Evolutionary conservation across 2,329 filamentous ascomycete species (phyloP), one percentile per base, ranked within the genome.

Genomic region (Ophiocordyceps camponoti-leonardi): DNA sequence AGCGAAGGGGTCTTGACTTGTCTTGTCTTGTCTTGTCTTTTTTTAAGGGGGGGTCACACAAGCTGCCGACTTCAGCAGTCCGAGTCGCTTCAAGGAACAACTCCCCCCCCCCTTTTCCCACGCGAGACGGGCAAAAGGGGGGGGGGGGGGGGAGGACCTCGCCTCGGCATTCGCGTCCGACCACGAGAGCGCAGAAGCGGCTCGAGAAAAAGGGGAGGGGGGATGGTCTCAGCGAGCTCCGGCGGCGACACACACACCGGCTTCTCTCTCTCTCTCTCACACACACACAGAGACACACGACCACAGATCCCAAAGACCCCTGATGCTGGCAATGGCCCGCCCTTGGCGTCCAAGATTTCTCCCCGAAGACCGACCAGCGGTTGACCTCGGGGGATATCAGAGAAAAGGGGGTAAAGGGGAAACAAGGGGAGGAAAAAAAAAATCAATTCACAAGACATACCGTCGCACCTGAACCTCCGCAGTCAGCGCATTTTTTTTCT

Each of bases 381-480:
- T 35, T 35, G 31, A n/a, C 31, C n/a, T 35, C 6, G 6, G 31
- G 31, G 31, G 31, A 16, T 13, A 13, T 26, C 8, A 8, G 23
- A 26, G 8, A n/a, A 13, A 26, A 26, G 23, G 31, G 13, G 31
- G n/a, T n/a, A n/a, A n/a, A n/a, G n/a, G n/a, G n/a, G n/a, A n/a
- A n/a, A n/a, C n/a, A n/a, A 16, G 8, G n/a, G 31, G 16, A 35
- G 23, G 41, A 20, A 28, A 46, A 42, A 11, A 28, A 43, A 41
- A 46, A 33, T 41, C 19, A 35, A 43, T n/a, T 18, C 44, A 31
- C 30, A 43, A 53, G 61, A 77, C 76, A 57, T 80, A 80, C 76
- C 72, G 58, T 80, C 76, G 59, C 76, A 80, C 61, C 76, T 79
- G 16, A 20, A 50, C 31, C 6, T 6, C 40, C 19, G 22, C n/a